Percentiles rank a stretch among this genome's conserved stretches.
These are phyloP conservation scores for Incumbomyces lentus DNA, from an alignment of 2,329 filamentous ascomycete genomes.

Conservation along the genomic window DNA sequence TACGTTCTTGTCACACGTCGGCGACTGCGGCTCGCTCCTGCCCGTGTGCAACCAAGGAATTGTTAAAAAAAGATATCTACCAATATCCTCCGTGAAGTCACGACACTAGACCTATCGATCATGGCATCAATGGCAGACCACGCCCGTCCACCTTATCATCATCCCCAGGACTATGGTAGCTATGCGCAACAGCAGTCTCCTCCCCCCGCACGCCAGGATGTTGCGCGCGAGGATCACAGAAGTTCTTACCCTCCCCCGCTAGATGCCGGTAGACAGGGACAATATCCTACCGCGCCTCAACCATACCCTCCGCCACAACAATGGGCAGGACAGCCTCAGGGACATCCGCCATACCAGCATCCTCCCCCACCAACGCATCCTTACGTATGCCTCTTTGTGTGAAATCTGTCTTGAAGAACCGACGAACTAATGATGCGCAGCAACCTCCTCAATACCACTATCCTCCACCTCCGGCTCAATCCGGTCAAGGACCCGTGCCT, in stretches of 20 bases:
- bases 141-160: constrained; percentile 16
- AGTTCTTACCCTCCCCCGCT: constrained; percentile 18
- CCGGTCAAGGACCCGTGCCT: constrained; percentile 27
- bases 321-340: constrained; percentile 20
- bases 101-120: constrained; percentile 10
- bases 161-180: constrained; percentile 15
- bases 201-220: constrained; percentile 12
- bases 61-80: constrained; percentile 1
- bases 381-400: constrained; percentile 28
- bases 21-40: constrained; percentile 19
- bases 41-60: constrained; percentile 13
- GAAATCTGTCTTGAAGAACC: not conserved
- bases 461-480: constrained; percentile 27
- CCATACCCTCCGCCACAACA: constrained; percentile 27
- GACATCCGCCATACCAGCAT: constrained; percentile 13
- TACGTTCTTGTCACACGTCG: constrained; percentile 13
- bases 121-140: constrained; percentile 21
- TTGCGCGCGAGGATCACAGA: constrained; percentile 11
- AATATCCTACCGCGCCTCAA: constrained; percentile 30
- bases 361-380: constrained; percentile 24
- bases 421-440: not conserved
- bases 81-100: constrained; percentile 11
- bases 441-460: constrained; percentile 24
- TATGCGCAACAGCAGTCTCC: constrained; percentile 18
- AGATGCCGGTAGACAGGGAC: constrained; percentile 36